Evolutionary conservation across 2,329 filamentous ascomycete species (phyloP), one percentile per base, ranked within the genome.

Genomic region (Pseudogymnoascus sp.): DNA sequence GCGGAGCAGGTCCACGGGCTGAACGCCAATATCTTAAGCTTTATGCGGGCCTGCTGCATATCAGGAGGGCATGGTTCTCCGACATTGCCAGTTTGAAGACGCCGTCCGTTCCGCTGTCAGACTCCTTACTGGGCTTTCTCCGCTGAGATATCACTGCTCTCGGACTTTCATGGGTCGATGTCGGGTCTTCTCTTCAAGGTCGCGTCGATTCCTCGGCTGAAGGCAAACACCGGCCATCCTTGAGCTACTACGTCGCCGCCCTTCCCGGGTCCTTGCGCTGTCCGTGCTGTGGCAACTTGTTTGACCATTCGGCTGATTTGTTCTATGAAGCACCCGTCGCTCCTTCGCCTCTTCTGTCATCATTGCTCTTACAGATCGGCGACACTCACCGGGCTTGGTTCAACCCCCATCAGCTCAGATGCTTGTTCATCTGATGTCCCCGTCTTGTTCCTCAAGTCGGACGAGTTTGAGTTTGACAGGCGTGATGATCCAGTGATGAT

Each of bases 361-460:
- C 45, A 26, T 26, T 15, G 45, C 15, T 52, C 26, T 30, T 18
- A 52, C 45, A 52, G 45, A 52, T 52, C 45, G 5, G 45, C 45
- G 45, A 52, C 45, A 33, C 45, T 52, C 45, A 15, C 30, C 26
- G n/a, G 45, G 26, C 45, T 15, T 19, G 26, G 15, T 30, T 18
- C 45, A 33, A 52, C 45, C 26, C 19, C 26, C 45, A 19, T 33
- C 26, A 18, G 5, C 45, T 8, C n/a, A 30, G 45, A 33, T 52
- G 45, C 45, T 33, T 52, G 45, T 52, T 52, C 45, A 52, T 52
- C 45, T 30, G 45, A 52, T 52, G 26, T 52, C n/a, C 45, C 45
- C 19, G 9, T 33, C 45, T 33, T 52, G 26, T 52, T 52, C 45
- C 15, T 19, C 45, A 13, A 12, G 45, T 52, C 45, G 26, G n/a